Conservation (phyloP, 176 grass and related monocot genomes). For the Lolium perenne region DNA sequence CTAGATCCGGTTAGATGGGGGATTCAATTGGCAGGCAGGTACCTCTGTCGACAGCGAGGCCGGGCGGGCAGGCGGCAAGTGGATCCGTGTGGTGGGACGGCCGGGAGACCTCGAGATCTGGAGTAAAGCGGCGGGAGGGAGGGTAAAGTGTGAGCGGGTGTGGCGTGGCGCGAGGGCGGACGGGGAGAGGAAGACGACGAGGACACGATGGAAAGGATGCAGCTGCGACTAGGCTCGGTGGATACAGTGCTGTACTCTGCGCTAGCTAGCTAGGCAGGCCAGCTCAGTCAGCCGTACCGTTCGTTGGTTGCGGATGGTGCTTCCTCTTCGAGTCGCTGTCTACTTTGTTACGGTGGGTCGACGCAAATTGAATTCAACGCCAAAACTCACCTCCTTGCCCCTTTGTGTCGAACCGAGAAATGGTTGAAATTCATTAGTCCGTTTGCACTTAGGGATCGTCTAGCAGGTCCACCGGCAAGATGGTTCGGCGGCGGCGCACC, state of each 20-base stretch:
- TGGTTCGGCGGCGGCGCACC: too few relatives aligned
- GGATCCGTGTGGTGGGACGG: constrained; percentile 9
- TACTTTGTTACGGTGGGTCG: too few relatives aligned
- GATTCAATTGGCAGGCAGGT: neutral
- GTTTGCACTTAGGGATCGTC: too few relatives aligned
- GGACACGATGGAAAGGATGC: constrained; percentile 35
- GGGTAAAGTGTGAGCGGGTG: neutral
- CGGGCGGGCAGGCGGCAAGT: neutral
- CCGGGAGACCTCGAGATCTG: constrained; percentile 19
- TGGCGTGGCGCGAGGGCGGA: constrained; percentile 1
- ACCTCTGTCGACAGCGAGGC: constrained; percentile 7
- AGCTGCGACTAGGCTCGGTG: constrained; percentile 21
- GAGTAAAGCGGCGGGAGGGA: neutral
- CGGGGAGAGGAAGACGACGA: constrained; percentile 31
- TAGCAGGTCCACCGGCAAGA: too few relatives aligned
- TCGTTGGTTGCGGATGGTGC: constrained; percentile 3
- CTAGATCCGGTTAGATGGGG: constrained; percentile 37
- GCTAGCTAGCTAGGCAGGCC: neutral
- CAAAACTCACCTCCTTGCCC: too few relatives aligned
- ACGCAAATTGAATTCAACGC: too few relatives aligned
- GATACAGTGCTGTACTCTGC: neutral
- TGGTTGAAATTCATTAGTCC: too few relatives aligned
- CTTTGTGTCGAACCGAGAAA: too few relatives aligned
- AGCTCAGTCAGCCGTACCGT: constrained; percentile 3
- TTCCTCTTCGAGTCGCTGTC: too few relatives aligned